Evolutionary conservation across 257 asterid genomes (phyloP).

Genomic region (Cynanchum wilfordii): DNA sequence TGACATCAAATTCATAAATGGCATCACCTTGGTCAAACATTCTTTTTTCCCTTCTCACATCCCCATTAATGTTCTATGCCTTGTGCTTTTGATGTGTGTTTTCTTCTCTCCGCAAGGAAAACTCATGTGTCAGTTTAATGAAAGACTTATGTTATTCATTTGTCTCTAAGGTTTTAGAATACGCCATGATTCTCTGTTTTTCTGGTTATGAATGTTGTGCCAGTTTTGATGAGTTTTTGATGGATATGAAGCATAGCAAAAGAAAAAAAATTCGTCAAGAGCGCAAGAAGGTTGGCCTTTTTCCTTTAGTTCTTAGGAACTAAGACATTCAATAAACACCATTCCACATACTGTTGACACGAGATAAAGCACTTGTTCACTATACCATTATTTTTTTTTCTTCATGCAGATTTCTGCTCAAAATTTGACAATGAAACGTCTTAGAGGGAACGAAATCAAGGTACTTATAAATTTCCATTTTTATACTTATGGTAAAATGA

Average conservation of each 20-base stretch:
- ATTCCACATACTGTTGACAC: background rate
- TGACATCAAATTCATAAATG: background rate
- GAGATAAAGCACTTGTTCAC: background rate
- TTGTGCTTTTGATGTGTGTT: background rate
- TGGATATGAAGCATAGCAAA: slow-evolving; percentile 96
- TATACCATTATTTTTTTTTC: background rate
- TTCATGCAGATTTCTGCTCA: slow-evolving; percentile 71
- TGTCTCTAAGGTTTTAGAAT: background rate
- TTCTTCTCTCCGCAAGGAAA: background rate
- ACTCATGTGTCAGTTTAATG: background rate
- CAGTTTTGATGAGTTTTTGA: slow-evolving; percentile 96
- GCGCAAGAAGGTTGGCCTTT: slow-evolving; percentile 74
- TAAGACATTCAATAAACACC: background rate
- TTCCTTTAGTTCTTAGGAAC: background rate
- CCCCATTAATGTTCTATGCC: background rate
- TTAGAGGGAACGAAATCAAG: slow-evolving; percentile 91
- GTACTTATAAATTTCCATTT: slow-evolving; percentile 25
- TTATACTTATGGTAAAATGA: background rate
- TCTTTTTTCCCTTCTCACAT: background rate
- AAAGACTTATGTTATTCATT: background rate
- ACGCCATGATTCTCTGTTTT: slow-evolving; percentile 9
- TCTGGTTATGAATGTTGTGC: slow-evolving; percentile 9
- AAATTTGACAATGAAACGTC: slow-evolving; percentile 86
- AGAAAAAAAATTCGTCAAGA: slow-evolving; percentile 97
- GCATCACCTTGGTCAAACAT: background rate